A percentile compares a stretch with the other conserved stretches of the same genome.
Evolutionary conservation across 2,329 filamentous ascomycete genomes (phyloP).

Genomic region (Fusarium setosum): DNA sequence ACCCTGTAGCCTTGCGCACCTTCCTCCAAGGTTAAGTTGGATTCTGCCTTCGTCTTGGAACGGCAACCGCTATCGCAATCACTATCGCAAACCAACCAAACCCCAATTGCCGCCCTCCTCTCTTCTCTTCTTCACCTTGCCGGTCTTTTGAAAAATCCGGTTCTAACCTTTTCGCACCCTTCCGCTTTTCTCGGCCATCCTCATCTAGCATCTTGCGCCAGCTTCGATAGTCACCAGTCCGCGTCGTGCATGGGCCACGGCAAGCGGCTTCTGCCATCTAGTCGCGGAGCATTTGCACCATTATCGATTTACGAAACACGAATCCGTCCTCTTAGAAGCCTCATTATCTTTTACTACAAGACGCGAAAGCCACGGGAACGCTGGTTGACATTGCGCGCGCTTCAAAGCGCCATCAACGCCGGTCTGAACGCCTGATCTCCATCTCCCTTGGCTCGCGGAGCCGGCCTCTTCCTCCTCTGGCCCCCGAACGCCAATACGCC

Average conservation of each 20-base stretch:
- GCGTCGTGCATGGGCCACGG: conserved; percentile 26
- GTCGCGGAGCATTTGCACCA: conserved; percentile 8
- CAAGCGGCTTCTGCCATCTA: conserved; percentile 8
- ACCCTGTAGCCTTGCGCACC: no score
- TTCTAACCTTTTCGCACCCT: not conserved
- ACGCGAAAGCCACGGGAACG: not conserved
- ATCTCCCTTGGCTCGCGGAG: conserved; percentile 18
- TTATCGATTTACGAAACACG: conserved; percentile 24
- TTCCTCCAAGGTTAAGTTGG: not conserved
- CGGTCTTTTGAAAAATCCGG: not conserved
- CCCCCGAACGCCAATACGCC: conserved; percentile 9
- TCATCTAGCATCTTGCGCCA: conserved; percentile 2
- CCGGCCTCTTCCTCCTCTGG: conserved; percentile 14
- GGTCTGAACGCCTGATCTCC: not conserved
- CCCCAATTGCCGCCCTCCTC: not conserved
- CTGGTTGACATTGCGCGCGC: conserved; percentile 4
- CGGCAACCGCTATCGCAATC: conserved; percentile 4
- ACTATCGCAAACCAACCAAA: conserved; percentile 3
- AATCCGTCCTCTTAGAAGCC: not conserved
- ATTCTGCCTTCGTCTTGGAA: not conserved
- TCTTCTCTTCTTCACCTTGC: not conserved
- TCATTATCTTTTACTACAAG: not conserved
- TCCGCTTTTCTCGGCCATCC: conserved; percentile 8
- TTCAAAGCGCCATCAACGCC: conserved; percentile 9
- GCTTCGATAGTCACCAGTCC: conserved; percentile 15